Conservation (phyloP, 257 asterid species). For the Ajuga chamaepitys region DNA sequence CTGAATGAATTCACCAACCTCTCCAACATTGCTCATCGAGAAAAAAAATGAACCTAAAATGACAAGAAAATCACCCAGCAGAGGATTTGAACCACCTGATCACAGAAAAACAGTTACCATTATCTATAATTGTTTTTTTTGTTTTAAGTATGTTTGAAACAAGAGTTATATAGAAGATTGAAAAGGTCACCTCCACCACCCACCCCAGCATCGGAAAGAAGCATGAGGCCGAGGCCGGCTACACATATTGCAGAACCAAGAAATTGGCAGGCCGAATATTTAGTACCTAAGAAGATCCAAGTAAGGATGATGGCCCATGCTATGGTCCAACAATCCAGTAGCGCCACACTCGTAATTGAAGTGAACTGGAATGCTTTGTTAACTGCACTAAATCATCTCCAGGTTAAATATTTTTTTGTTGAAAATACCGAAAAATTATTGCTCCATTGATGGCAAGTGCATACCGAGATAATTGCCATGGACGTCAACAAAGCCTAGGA, state of each 20-base stretch:
- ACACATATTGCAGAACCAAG: constrained; percentile 57
- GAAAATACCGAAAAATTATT: no score
- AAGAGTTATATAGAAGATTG: no score
- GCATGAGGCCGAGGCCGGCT: constrained; percentile 52
- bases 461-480: constrained; percentile 78
- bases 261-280: constrained; percentile 51
- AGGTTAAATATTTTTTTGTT: no score
- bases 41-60: constrained; percentile 45
- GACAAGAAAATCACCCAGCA: constrained; percentile 68
- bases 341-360: constrained; percentile 70
- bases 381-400: constrained; percentile 27
- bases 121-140: no score
- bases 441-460: no score
- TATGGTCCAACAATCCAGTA: constrained; percentile 69
- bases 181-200: constrained; percentile 41
- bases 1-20: constrained; percentile 31
- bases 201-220: constrained; percentile 54
- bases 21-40: constrained; percentile 66
- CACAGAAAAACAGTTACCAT: neutral
- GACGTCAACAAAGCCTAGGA: constrained; percentile 55
- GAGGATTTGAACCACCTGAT: constrained; percentile 68
- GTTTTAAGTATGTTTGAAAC: no score
- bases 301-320: constrained; percentile 71
- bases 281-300: constrained; percentile 53
- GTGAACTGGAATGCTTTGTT: constrained; percentile 72